phyloP scores from a whole-genome alignment of 2,329 filamentous ascomycete genomes.

The Fulvia fulva region DNA sequence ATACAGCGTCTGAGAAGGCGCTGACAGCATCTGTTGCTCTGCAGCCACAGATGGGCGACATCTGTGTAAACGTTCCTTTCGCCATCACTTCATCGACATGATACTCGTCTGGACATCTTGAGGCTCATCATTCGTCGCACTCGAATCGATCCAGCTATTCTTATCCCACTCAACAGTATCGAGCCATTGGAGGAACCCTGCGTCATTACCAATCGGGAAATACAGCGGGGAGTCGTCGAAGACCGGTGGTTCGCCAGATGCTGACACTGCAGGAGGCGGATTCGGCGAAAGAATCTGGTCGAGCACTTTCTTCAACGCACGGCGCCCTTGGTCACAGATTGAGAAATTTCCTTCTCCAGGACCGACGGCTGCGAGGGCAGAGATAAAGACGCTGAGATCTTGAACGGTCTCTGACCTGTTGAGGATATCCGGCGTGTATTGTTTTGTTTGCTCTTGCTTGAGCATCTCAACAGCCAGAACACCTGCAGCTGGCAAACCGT shows the following conservation, averaged over 20 bases:
- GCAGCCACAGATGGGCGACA: no score
- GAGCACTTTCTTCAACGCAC: slow-evolving; percentile 41
- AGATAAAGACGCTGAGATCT: slow-evolving; percentile 44
- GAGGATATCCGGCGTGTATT: slow-evolving; percentile 33
- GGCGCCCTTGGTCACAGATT: slow-evolving; percentile 41
- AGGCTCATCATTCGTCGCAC: not conserved
- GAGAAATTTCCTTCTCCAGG: slow-evolving; percentile 39
- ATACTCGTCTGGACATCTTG: not conserved
- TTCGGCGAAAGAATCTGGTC: slow-evolving; percentile 40
- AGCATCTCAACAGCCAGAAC: slow-evolving; percentile 43
- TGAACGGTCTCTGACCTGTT: slow-evolving; percentile 45
- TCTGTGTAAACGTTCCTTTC: not conserved
- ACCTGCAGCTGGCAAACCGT: slow-evolving; percentile 42
- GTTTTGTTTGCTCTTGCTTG: slow-evolving; percentile 38
- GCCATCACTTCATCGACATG: not conserved
- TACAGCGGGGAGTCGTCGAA: slow-evolving; percentile 33
- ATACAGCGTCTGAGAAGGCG: no score
- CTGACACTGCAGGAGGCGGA: slow-evolving; percentile 10
- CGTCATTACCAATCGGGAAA: slow-evolving; percentile 38
- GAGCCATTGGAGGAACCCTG: slow-evolving; percentile 44
- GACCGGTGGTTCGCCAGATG: slow-evolving; percentile 13
- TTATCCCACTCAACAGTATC: slow-evolving; percentile 43
- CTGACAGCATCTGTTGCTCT: no score
- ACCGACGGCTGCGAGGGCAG: slow-evolving; percentile 38
- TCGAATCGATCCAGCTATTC: slow-evolving; percentile 14